Evolutionary conservation across 306 rosid genomes (phyloP).

Genomic region (Vigna angularis): DNA sequence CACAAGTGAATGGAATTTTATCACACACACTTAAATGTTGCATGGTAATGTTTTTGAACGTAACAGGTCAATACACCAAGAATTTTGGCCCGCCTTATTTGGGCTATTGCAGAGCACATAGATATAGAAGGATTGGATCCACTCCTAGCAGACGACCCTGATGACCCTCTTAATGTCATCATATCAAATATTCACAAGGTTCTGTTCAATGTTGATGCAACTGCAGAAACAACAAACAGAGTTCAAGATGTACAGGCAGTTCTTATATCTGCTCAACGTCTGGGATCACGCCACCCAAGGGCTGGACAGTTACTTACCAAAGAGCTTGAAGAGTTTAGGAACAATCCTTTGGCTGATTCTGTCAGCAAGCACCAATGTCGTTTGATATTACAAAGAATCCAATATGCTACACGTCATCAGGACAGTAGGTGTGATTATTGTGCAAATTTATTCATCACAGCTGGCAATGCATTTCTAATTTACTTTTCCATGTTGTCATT

Average conservation of each 20-base stretch:
- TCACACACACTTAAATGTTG: slow-evolving; percentile 23
- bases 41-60: slow-evolving; percentile 36
- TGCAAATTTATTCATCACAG: slow-evolving; percentile 27
- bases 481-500: slow-evolving; percentile 10
- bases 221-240: slow-evolving; percentile 89
- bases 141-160: slow-evolving; percentile 98
- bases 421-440: slow-evolving; percentile 68
- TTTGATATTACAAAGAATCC: slow-evolving; percentile 90
- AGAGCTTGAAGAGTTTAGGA: slow-evolving; percentile 96
- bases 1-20: background rate
- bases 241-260: slow-evolving; percentile 97
- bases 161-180: slow-evolving; percentile 88
- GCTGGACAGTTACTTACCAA: slow-evolving; percentile 87
- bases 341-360: slow-evolving; percentile 77
- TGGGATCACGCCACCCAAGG: slow-evolving; percentile 93
- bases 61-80: slow-evolving; percentile 93
- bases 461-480: slow-evolving; percentile 11
- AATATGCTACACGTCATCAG: slow-evolving; percentile 77
- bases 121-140: slow-evolving; percentile 98
- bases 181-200: slow-evolving; percentile 84
- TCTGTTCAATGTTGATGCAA: slow-evolving; percentile 76
- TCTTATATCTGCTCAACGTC: slow-evolving; percentile 85
- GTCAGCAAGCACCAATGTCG: slow-evolving; percentile 98
- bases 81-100: slow-evolving; percentile 87
- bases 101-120: slow-evolving; percentile 95